Evolutionary conservation across 345 rosid genomes (phyloP), one percentile per base, ranked within the genome.

Genomic region (Brassica cretica): DNA sequence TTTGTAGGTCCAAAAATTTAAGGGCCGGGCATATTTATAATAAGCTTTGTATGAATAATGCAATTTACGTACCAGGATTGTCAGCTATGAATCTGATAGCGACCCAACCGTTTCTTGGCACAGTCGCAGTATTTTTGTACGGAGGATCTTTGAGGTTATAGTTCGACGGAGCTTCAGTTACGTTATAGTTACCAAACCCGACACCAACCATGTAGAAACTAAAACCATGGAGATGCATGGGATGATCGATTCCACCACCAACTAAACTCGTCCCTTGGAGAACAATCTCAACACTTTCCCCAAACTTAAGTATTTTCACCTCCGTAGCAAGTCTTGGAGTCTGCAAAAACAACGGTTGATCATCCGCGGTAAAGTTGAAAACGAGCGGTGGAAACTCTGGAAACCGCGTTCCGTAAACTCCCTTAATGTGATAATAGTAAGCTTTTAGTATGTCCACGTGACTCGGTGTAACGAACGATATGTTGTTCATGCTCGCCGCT

Each of bases 211-310:
- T 33, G 27, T 25, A 39, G 66, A 77, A 78, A 37, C 76, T 78
- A 41, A 18, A 78, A 2, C 81, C 81, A 56, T 78, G 81, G 14
- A 78, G 67, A 65, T 78, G 81, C 81, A 78, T 78, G 49, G 81
- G 81, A 18, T 78, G 81, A 41, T 78, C 81, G 2, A 78, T 11
- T 53, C 67, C 76, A 55, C 71, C 76, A 53, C 49, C 49, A 7
- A 8, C 76, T 4, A 77, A 64, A 71, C 71, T 77, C 24, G 81
- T 77, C 16, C 81, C 81, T 65, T 77, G 81, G 16, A 77, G 10
- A 18, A 77, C 71, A 2, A 77, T 32, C 32, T 77, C 81, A 39
- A 77, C 18, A 7, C 6, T 30, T 71, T 77, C 61, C 8, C 71
- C 81, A 3, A 4, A 77, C 66, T 77, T 29, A 5, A 71, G 0